Percentiles rank a stretch among this genome's conserved stretches.
These are phyloP conservation scores for Paracorniculantispora psalliotae DNA, from an alignment of 2,329 filamentous ascomycete genomes.

Conservation along the genomic window DNA sequence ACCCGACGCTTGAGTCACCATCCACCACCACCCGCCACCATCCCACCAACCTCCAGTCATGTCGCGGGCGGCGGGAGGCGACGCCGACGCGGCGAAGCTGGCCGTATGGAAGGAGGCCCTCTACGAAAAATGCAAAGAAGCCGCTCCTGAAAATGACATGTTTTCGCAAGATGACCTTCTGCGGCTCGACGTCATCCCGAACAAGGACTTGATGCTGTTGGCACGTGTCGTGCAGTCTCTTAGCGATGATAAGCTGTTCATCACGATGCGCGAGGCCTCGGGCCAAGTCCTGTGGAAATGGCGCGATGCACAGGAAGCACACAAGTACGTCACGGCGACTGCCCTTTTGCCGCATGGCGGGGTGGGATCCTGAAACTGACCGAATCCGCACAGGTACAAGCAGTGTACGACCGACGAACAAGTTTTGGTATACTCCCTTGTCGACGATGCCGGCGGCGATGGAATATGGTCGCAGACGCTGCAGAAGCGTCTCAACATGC, in stretches of 20 bases:
- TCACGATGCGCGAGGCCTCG: constrained; percentile 37
- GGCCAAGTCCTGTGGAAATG: constrained; percentile 49
- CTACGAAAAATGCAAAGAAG: constrained; percentile 51
- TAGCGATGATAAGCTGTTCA: constrained; percentile 56
- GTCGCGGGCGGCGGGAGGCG: constrained; percentile 22
- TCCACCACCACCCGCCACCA: constrained; percentile 5
- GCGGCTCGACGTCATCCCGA: constrained; percentile 52
- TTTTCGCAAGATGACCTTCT: constrained; percentile 57
- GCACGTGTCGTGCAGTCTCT: constrained; percentile 53
- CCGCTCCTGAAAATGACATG: constrained; percentile 41
- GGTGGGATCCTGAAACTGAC: background rate
- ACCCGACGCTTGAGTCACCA: constrained; percentile 4
- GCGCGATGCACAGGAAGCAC: constrained; percentile 54
- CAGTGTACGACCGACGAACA: constrained; percentile 65
- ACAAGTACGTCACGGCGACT: constrained; percentile 43
- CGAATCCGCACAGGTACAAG: constrained; percentile 43
- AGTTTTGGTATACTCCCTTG: constrained; percentile 78
- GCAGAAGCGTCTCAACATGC: constrained; percentile 72
- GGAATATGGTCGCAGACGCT: constrained; percentile 91
- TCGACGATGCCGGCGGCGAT: constrained; percentile 78
- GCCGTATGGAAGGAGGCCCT: constrained; percentile 50
- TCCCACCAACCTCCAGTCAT: constrained; percentile 5
- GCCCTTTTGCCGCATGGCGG: background rate
- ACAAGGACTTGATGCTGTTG: constrained; percentile 50
- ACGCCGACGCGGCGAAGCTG: constrained; percentile 38